A percentile compares a stretch with the other conserved stretches of the same genome.
These are phyloP conservation scores for Russula vinacea DNA, from an alignment of 768 basidiomycete species.

Conservation along the genomic window DNA sequence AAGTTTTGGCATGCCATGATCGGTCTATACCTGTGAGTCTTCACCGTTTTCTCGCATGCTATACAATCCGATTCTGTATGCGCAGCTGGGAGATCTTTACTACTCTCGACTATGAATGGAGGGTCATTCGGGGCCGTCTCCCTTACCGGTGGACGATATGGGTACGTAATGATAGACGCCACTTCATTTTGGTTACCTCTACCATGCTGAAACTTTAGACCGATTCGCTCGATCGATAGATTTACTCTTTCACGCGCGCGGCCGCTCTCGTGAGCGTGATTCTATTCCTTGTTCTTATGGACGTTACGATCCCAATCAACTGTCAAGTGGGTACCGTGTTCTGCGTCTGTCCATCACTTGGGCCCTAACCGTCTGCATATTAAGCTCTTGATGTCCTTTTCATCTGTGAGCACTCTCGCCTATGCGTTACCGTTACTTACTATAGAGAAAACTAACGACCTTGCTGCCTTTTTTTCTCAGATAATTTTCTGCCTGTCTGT, in stretches of 20 bases:
- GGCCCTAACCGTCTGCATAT: background rate
- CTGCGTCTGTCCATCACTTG: background rate
- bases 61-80: background rate
- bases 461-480: background rate
- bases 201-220: background rate
- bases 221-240: background rate
- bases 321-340: background rate
- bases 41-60: background rate
- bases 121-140: background rate
- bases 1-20: background rate
- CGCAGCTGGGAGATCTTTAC: background rate
- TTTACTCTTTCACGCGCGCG: background rate
- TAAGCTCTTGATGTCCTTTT: background rate
- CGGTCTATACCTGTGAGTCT: background rate
- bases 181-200: background rate
- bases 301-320: background rate
- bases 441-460: background rate
- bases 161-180: background rate
- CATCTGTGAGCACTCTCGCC: background rate
- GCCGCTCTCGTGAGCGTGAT: background rate
- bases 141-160: background rate
- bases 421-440: background rate
- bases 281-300: background rate
- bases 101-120: background rate
- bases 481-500: background rate